A percentile compares a stretch with the other conserved stretches of the same genome.
Conservation (phyloP, 2,329 filamentous ascomycete genomes). For the Nemania sp. region DNA sequence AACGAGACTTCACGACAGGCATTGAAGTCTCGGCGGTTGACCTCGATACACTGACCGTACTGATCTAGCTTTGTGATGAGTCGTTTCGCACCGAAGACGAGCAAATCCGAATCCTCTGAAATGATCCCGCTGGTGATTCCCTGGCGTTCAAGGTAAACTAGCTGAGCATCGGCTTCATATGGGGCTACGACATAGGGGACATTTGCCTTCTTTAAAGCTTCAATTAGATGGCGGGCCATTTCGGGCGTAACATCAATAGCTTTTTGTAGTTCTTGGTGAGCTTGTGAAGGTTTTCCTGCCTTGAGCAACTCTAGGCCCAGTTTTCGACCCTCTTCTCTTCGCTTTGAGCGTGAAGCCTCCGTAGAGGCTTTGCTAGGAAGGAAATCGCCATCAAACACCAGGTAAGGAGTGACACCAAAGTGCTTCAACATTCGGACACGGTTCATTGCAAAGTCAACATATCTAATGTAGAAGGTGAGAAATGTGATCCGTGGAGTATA, state of each 20-base stretch:
- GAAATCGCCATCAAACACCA: constrained; percentile 96
- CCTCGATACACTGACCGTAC: constrained; percentile 91
- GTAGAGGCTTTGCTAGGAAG: constrained; percentile 93
- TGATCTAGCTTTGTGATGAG: constrained; percentile 94
- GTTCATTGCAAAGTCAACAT: constrained; percentile 89
- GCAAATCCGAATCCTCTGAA: constrained; percentile 94
- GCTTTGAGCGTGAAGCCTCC: constrained; percentile 80
- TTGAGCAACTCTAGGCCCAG: constrained; percentile 82
- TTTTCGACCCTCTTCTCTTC: constrained; percentile 80
- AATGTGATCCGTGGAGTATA: not conserved
- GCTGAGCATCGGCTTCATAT: constrained; percentile 97
- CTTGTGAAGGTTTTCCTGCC: constrained; percentile 83
- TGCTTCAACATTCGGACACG: constrained; percentile 94
- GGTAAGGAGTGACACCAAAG: constrained; percentile 92
- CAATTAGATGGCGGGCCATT: constrained; percentile 93
- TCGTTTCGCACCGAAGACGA: constrained; percentile 93
- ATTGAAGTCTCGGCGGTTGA: constrained; percentile 89
- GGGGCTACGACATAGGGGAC: constrained; percentile 93
- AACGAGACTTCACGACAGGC: constrained; percentile 89
- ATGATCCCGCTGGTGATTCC: constrained; percentile 89
- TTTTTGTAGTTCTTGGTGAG: constrained; percentile 90
- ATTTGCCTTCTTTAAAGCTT: constrained; percentile 83
- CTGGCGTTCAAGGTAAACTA: constrained; percentile 90
- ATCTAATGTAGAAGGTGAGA: constrained; percentile 63
- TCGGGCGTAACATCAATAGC: constrained; percentile 94